phyloP scores from a whole-genome alignment of 1,139 yeast genomes.

The Entelexis paramagnoliae region DNA sequence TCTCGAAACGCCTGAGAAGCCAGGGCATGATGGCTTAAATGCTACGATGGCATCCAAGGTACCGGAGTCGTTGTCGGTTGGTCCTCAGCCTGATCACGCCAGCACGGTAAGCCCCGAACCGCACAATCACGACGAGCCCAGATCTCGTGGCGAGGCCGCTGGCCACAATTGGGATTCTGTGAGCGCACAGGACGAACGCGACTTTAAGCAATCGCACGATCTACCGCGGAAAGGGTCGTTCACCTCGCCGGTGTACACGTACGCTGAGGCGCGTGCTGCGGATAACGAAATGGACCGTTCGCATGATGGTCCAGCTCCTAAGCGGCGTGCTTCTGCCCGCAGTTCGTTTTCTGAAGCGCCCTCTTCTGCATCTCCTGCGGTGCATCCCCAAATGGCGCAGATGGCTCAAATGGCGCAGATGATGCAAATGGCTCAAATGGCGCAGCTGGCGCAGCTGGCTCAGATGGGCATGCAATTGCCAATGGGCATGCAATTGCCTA shows the following conservation, averaged over 20 bases:
- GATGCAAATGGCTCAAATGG: conserved; percentile 1
- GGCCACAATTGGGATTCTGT: not conserved
- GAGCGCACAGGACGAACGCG: no score
- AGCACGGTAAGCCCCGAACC: not conserved
- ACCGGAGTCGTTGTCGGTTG: not conserved
- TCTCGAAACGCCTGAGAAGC: not conserved
- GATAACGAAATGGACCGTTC: not conserved
- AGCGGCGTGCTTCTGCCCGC: not conserved
- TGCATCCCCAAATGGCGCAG: not conserved
- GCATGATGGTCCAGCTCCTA: not conserved
- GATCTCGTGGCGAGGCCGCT: no score
- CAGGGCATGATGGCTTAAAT: not conserved
- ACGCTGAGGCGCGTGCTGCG: not conserved
- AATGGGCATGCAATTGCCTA: not conserved
- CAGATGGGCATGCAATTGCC: not conserved
- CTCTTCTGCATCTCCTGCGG: not conserved
- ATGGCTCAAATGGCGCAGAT: not conserved
- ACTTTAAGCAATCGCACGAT: not conserved
- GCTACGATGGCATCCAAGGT: not conserved
- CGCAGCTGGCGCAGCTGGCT: not conserved
- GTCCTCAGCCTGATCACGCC: not conserved
- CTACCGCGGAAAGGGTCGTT: not conserved
- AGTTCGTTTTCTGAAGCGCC: not conserved
- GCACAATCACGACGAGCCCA: not conserved
- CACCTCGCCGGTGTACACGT: not conserved